Base-by-base conservation (phyloP, 805 yeast genomes). In the Saturnispora diversa region DNA sequence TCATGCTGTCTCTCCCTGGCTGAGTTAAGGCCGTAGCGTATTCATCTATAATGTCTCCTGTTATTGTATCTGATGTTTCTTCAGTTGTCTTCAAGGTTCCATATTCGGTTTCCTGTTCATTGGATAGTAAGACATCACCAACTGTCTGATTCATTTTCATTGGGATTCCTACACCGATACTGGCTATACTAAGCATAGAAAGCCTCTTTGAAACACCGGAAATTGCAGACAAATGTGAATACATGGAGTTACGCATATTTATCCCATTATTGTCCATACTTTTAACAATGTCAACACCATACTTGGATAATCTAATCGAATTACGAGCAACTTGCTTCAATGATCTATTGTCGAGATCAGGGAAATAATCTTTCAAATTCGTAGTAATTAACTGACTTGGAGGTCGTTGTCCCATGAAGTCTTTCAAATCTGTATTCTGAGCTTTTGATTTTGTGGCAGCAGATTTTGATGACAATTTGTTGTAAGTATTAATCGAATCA, bases 351-450 rank as follows among this genome's bases (percentile, higher is more conserved):
- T 75, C 79, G 0, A 94, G 79, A 29, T 79, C 81, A 0, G 98
- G 98, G 68, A 92, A 92, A 58, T 84, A 90, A 47, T 88, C 95
- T 2, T 87, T 80, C 48, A 90, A 65, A 54, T 90, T 86, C 2
- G 88, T 78, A 2, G 97, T 84, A 45, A 90, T 92, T 50, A 88
- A 72, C 55, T 86, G 94, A 44, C 92, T 80, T 1, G 97, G 88
- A 6, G 98, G 98, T 53, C 98, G 70, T 58, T 85, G 95, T 19
- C 94, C 94, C 59, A 80, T 80, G 44, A 84, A 71, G 41, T 65
- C 15, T 28, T 44, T 15, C 19, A 44, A 35, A 24, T 37, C 27
- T 48, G 43, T 8, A 25, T 37, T n/a, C 43, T 24, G 5, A 9
- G 11, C 7, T 15, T 20, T 17, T 6, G 10, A 21, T n/a, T 21